Percentiles rank a stretch among this genome's conserved stretches.
Conservation (phyloP, 2,329 filamentous ascomycete species). For the Trichoderma arundinaceum region DNA sequence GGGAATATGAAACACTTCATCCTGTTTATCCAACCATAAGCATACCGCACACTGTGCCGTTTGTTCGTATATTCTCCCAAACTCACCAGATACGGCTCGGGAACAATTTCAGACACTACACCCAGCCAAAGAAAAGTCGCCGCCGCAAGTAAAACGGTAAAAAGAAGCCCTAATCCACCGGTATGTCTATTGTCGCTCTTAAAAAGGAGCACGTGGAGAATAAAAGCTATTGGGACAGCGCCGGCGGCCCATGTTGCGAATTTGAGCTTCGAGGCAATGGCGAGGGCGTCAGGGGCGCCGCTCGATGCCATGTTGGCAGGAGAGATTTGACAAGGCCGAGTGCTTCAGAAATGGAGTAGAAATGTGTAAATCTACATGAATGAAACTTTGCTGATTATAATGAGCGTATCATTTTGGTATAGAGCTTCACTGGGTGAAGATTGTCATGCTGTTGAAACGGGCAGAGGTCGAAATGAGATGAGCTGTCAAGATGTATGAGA, state of each 20-base stretch:
- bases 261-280: background rate
- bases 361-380: background rate
- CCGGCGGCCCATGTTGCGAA: conserved; percentile 25
- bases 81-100: conserved; percentile 61
- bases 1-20: conserved; percentile 87
- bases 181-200: background rate
- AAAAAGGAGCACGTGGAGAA: conserved; percentile 24
- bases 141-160: conserved; percentile 35
- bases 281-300: background rate
- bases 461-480: conserved; percentile 30
- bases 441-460: background rate
- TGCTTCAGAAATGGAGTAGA: background rate
- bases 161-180: background rate
- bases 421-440: background rate
- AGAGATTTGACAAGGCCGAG: background rate
- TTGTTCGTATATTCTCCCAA: background rate
- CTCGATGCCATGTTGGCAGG: conserved; percentile 26
- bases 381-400: background rate
- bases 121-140: conserved; percentile 36
- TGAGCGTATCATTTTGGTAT: background rate
- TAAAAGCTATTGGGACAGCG: conserved; percentile 22
- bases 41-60: background rate
- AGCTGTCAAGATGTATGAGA: conserved; percentile 20
- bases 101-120: conserved; percentile 45
- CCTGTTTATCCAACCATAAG: conserved; percentile 55